Evolutionary conservation across 2,329 filamentous ascomycete species (phyloP), one percentile per base, ranked within the genome.

Genomic region (Fusarium caatingaense): DNA sequence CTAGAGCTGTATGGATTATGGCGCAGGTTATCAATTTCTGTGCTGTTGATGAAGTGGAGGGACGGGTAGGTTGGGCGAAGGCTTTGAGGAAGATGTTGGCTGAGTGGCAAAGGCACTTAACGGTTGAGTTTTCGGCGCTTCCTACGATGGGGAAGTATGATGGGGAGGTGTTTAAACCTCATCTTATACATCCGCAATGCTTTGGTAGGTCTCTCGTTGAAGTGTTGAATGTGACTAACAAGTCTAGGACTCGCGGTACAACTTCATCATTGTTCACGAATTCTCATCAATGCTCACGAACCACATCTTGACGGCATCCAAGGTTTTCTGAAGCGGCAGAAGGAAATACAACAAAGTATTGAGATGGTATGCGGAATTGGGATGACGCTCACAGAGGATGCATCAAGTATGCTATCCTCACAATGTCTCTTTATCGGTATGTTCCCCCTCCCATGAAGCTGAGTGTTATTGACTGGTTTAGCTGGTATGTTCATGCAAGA

Each of bases 21-120:
- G 84, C 86, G 2, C 83, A 87, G 69, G 84, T 84, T 5, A 83
- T 89, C 6, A 88, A 89, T 66, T 90, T 87, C 74, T 86, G 85
- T 18, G 69, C 69, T 0, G 11, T 66, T 3, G 58, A 69, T 2
- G 64, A 68, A 11, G 20, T 27, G 7, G 66, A 72, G 18, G 50
- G 51, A 5, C 47, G 61, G 8, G 12, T 56, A 12, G 28, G 55
- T 1, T 69, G 66, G 69, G 60, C 69, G 3, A 72, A 70, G 9
- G 57, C 59, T 5, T 21, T 71, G 16, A 56, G 48, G n/a, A 63
- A 32, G 54, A 72, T 71, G 49, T 71, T 80, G 13, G 41, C 76
- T 40, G 69, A 76, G 11, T 79, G 80, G 80, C 77, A 71, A 41
- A 62, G 73, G 1, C 76, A 74, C 53, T 60, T 82, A 0, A 79